These are phyloP conservation scores for Themeda triandra DNA, from an alignment of 176 grass and related monocot genomes.

Conservation along the genomic window DNA sequence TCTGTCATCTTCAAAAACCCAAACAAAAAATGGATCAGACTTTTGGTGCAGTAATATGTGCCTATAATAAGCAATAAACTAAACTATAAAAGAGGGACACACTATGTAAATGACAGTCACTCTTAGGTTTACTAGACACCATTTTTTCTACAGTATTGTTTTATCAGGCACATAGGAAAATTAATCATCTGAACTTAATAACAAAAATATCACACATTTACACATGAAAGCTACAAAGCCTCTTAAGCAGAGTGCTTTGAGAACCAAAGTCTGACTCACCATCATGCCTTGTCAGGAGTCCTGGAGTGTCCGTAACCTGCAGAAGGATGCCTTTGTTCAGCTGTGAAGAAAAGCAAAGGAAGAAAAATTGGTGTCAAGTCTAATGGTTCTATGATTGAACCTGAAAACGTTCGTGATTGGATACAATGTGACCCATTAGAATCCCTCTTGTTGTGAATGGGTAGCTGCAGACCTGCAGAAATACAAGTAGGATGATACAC, in stretches of 20 bases:
- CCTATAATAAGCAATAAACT: not conserved
- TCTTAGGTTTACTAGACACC: not conserved
- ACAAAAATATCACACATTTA: not conserved
- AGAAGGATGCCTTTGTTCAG: conserved; percentile 28
- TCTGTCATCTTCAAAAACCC: conserved; percentile 64
- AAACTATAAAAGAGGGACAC: not conserved
- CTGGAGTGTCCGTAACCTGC: conserved; percentile 96
- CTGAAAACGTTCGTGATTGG: conserved; percentile 92
- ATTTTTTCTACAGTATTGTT: not conserved
- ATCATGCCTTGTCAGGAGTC: conserved; percentile 84
- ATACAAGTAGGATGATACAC: too few species aligned
- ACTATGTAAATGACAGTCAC: not conserved
- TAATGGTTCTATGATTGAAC: conserved; percentile 19
- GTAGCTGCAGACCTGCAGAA: conserved; percentile 94
- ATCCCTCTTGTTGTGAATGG: conserved; percentile 97
- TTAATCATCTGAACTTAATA: not conserved
- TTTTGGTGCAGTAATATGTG: not conserved
- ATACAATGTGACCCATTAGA: conserved; percentile 97
- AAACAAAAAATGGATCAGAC: not conserved
- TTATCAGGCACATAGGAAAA: not conserved
- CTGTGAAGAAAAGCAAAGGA: not conserved
- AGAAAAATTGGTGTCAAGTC: not conserved
- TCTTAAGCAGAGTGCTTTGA: not conserved
- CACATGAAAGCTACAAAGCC: not conserved
- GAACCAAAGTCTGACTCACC: conserved; percentile 36